Evolutionary conservation across 176 grass and related monocot genomes (phyloP).

Genomic region (Alopecurus myosuroides): DNA sequence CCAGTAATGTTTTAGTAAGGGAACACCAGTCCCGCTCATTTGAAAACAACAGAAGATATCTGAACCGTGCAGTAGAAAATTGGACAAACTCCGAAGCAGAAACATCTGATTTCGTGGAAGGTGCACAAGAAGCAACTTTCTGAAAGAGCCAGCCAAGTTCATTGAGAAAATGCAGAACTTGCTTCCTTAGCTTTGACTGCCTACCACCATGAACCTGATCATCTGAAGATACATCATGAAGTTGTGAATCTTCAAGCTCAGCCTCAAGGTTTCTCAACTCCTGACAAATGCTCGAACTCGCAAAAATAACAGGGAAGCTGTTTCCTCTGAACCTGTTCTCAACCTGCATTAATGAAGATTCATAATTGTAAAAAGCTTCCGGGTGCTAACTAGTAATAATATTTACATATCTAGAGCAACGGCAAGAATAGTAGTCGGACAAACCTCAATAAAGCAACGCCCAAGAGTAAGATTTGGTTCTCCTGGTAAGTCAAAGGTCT

Average conservation of each 20-base stretch:
- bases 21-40: slow-evolving; percentile 83
- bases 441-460: slow-evolving; percentile 94
- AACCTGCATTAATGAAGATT: slow-evolving; percentile 56
- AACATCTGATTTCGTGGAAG: slow-evolving; percentile 15
- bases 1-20: slow-evolving; percentile 76
- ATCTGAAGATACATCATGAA: slow-evolving; percentile 46
- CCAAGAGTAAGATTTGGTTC: slow-evolving; percentile 56
- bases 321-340: slow-evolving; percentile 99
- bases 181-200: slow-evolving; percentile 41
- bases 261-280: slow-evolving; percentile 76
- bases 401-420: background rate
- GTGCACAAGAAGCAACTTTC: slow-evolving; percentile 33
- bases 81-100: slow-evolving; percentile 33
- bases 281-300: slow-evolving; percentile 62
- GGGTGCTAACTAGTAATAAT: slow-evolving; percentile 11
- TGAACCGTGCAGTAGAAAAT: slow-evolving; percentile 75
- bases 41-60: slow-evolving; percentile 78
- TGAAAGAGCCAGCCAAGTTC: slow-evolving; percentile 99
- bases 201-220: slow-evolving; percentile 43
- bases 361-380: slow-evolving; percentile 30
- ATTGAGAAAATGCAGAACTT: slow-evolving; percentile 84
- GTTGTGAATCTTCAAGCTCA: slow-evolving; percentile 60
- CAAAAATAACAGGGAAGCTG: slow-evolving; percentile 86
- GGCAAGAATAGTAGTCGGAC: background rate
- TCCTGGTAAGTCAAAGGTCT: slow-evolving; percentile 85